Percentiles rank a stretch among this genome's conserved stretches.
These are phyloP conservation scores for Rhododendron simsii DNA, from an alignment of 148 eudicot genomes.

Conservation along the genomic window DNA sequence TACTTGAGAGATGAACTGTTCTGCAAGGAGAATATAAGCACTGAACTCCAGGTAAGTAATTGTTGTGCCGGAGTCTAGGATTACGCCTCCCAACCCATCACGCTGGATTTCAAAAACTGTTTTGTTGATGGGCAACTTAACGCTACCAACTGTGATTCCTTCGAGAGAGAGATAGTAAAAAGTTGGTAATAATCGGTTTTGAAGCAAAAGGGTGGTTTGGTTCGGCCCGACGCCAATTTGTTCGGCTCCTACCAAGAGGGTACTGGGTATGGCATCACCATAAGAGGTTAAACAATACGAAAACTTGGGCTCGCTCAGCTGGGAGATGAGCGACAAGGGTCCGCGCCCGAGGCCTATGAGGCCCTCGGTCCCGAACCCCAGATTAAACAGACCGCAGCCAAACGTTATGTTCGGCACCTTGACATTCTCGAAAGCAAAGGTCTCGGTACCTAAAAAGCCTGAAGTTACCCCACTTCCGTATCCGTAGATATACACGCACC, in stretches of 20 bases:
- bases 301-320: not conserved
- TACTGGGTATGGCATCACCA: not conserved
- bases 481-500: not conserved
- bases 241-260: not conserved
- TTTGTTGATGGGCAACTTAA: not conserved
- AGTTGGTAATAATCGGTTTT: accelerated
- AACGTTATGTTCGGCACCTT: not conserved
- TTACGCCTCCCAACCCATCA: not conserved
- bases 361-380: not conserved
- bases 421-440: not conserved
- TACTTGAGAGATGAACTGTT: not conserved
- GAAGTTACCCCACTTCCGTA: not conserved
- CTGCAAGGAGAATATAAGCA: not conserved
- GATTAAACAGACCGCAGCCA: not conserved
- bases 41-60: not conserved
- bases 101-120: not conserved
- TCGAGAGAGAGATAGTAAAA: not conserved
- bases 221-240: not conserved
- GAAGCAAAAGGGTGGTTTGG: not conserved
- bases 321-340: not conserved
- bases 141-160: not conserved
- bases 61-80: not conserved
- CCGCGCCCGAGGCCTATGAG: not conserved
- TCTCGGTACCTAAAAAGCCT: not conserved
- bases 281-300: not conserved